Conservation (phyloP, 257 asterid genomes). For the Nemophila menziesii region DNA sequence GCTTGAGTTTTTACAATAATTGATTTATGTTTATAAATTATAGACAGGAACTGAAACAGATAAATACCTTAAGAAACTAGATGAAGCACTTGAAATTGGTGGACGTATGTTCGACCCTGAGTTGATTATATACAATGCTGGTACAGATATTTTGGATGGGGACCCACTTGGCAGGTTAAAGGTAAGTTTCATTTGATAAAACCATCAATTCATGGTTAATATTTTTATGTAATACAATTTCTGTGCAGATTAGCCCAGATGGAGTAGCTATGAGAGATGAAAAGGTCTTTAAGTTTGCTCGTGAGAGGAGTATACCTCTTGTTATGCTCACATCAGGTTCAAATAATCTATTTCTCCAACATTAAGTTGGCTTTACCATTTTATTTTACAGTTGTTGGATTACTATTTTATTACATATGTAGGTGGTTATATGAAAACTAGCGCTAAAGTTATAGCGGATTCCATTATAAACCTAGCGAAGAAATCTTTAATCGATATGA, state of each 20-base stretch:
- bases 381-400: background rate
- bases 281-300: constrained; percentile 69
- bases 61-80: constrained; percentile 65
- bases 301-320: constrained; percentile 51
- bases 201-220: background rate
- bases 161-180: constrained; percentile 84
- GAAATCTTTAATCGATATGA: constrained; percentile 57
- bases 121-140: constrained; percentile 82
- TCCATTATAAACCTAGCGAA: constrained; percentile 58
- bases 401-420: constrained; percentile 3
- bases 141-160: constrained; percentile 88
- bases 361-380: background rate
- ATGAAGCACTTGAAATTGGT: constrained; percentile 75
- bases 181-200: constrained; percentile 27
- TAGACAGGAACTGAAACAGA: constrained; percentile 71
- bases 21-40: constrained; percentile 8
- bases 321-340: constrained; percentile 95
- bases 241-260: constrained; percentile 74
- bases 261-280: constrained; percentile 76
- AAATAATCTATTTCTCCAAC: background rate
- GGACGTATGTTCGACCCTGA: constrained; percentile 53
- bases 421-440: constrained; percentile 97
- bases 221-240: background rate
- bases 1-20: constrained; percentile 4
- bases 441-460: constrained; percentile 82